phyloP scores from a whole-genome alignment of 2,329 filamentous ascomycete genomes.

The Cladobotryum mycophilum region DNA sequence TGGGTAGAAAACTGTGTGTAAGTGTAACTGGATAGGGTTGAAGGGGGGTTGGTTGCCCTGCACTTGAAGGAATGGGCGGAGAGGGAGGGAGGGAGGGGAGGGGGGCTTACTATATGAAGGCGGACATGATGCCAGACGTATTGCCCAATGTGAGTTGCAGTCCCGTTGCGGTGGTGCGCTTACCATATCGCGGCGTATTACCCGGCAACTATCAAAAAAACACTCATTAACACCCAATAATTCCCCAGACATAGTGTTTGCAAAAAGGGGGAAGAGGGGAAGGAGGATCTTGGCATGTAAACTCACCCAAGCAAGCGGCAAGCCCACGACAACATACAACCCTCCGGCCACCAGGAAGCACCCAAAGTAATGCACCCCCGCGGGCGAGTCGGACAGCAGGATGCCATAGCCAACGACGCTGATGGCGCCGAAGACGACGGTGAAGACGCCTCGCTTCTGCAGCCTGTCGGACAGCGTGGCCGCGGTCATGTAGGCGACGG shows the following conservation, averaged over 20 bases:
- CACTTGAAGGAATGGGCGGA: background rate
- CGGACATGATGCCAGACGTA: slow-evolving; percentile 63
- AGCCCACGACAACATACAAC: slow-evolving; percentile 55
- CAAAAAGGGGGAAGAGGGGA: too few species aligned
- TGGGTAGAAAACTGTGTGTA: background rate
- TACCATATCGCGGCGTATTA: slow-evolving; percentile 69
- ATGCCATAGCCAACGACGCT: slow-evolving; percentile 65
- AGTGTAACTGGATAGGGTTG: background rate
- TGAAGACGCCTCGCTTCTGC: slow-evolving; percentile 60
- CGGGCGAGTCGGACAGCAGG: slow-evolving; percentile 52
- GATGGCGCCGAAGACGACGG: slow-evolving; percentile 54
- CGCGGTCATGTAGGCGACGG: slow-evolving; percentile 59
- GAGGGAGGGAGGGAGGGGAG: background rate
- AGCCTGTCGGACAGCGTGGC: slow-evolving; percentile 62
- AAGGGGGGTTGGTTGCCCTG: too few species aligned
- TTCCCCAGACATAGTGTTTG: background rate
- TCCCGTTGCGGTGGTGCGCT: slow-evolving; percentile 65
- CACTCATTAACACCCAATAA: background rate
- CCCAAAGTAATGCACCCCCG: slow-evolving; percentile 64
- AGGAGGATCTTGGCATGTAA: background rate
- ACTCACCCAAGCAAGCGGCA: slow-evolving; percentile 49
- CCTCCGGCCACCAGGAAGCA: slow-evolving; percentile 72
- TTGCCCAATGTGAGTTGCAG: slow-evolving; percentile 68
- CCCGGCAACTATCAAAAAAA: slow-evolving; percentile 40
- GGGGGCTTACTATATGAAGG: slow-evolving; percentile 51